Evolutionary conservation across 2,329 filamentous ascomycete genomes (phyloP), one percentile per base, ranked within the genome.

Genomic region (Aspergillus arachidicola): DNA sequence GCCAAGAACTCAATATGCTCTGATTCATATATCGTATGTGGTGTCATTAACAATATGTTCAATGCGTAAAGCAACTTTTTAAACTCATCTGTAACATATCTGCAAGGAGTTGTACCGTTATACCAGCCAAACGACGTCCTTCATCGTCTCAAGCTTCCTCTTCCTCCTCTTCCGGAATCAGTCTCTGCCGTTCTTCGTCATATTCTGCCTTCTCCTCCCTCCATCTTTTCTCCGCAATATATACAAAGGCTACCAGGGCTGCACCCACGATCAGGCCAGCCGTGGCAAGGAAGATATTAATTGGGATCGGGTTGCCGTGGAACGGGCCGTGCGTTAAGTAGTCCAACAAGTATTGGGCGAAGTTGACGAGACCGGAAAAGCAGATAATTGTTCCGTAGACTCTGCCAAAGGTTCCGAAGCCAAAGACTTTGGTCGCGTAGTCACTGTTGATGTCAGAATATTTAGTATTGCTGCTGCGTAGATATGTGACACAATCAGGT

Each of bases 311-410:
- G 73, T 96, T 85, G 16, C 89, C 88, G 23, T 82, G 69, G 69
- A 94, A 96, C 0, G 84, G 83, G 60, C 87, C 83, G 72, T 96
- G 91, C 46, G 93, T 92, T 30, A 95, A 75, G 41, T 89, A 87
- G 75, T 97, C 93, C 34, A 97, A 82, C 0, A 86, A 91, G 6
- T 90, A 90, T 78, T 96, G 93, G 1, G 86, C 87, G 74, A 97
- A 93, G 75, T 95, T 96, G 71, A 92, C 85, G 1, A 97, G 76
- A 0, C 94, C 94, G 0, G 92, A 90, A 2, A 95, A 80, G 76
- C 92, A 96, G 71, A 96, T 96, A 70, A 96, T 92, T 12, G 93
- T 85, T 5, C 94, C 94, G 78, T 97, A 97, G 34, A 97, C 92
- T 54, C 91, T 95, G 46, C 93, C 93, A 71, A 97, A 97, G 0